A percentile compares a stretch with the other conserved stretches of the same genome.
Conservation (phyloP, 148 eudicot species). For the Euryodendron excelsum region DNA sequence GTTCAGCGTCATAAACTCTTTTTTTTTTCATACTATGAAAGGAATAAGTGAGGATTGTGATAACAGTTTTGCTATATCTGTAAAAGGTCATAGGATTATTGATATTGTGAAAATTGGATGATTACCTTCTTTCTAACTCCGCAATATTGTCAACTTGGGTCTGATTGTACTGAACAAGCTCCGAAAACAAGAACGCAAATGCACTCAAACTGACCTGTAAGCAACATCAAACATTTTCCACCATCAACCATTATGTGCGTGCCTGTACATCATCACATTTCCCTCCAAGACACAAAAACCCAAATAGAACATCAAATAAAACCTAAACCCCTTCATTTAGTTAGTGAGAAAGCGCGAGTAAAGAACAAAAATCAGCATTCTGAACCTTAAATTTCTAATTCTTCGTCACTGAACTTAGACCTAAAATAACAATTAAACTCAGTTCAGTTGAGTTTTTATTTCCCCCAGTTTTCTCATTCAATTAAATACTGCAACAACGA, state of each 20-base stretch:
- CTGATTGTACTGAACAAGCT: conserved; percentile 96
- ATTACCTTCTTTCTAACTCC: conserved; percentile 88
- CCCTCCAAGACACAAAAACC: neutral
- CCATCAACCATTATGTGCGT: neutral
- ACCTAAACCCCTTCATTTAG: neutral
- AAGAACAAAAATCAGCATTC: neutral
- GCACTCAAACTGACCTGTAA: conserved; percentile 98
- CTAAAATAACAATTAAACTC: neutral
- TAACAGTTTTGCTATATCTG: neutral
- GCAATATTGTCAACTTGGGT: conserved; percentile 96
- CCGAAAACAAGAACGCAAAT: conserved; percentile 94
- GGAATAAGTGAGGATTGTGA: neutral
- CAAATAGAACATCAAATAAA: neutral
- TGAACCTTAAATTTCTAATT: neutral
- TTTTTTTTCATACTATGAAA: no score
- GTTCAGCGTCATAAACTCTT: no score
- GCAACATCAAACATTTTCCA: conserved; percentile 3
- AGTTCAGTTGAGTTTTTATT: neutral
- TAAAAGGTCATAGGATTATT: neutral
- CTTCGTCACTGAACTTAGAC: neutral
- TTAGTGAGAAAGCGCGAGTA: no score
- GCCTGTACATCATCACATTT: neutral
- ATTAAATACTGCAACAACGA: no score
- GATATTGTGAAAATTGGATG: neutral
- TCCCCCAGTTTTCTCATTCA: no score